A percentile compares a stretch with the other conserved stretches of the same genome.
Conservation (phyloP, 192 early-diverging fungal species). For the Coemansia sp. region DNA sequence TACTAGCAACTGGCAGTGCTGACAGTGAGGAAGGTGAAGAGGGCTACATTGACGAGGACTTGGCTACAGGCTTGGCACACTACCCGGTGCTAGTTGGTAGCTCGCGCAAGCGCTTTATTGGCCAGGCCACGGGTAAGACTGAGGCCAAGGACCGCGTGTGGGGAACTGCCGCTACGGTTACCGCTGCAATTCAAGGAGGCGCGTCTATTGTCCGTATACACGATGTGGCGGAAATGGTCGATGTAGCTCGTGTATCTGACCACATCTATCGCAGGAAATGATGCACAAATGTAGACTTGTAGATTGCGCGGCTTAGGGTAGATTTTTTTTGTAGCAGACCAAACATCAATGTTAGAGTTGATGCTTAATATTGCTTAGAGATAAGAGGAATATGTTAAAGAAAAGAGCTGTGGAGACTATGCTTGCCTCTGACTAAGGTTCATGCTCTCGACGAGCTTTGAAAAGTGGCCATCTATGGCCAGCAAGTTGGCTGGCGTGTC, state of each 20-base stretch:
- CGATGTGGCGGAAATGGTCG: conserved; percentile 92
- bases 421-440: conserved; percentile 3
- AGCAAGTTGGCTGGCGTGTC: conserved; percentile 24
- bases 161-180: conserved; percentile 90
- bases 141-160: conserved; percentile 75
- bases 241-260: conserved; percentile 87
- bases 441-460: conserved; percentile 19
- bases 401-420: not conserved
- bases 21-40: conserved; percentile 31
- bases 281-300: not conserved
- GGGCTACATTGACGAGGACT: conserved; percentile 50
- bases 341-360: not conserved
- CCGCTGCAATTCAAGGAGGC: conserved; percentile 79
- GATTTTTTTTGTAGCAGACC: not conserved
- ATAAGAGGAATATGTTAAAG: not conserved
- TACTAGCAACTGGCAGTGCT: not conserved
- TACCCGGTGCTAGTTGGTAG: conserved; percentile 90
- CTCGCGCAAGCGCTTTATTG: conserved; percentile 92
- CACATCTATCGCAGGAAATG: conserved; percentile 55
- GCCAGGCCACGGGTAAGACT: conserved; percentile 64
- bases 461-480: conserved; percentile 13
- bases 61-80: conserved; percentile 52
- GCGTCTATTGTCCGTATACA: conserved; percentile 89
- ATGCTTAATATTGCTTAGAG: not conserved
- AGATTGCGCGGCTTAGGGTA: not conserved